Conservation (phyloP, 1,284 basidiomycete genomes). For the Hortiboletus rubellus region DNA sequence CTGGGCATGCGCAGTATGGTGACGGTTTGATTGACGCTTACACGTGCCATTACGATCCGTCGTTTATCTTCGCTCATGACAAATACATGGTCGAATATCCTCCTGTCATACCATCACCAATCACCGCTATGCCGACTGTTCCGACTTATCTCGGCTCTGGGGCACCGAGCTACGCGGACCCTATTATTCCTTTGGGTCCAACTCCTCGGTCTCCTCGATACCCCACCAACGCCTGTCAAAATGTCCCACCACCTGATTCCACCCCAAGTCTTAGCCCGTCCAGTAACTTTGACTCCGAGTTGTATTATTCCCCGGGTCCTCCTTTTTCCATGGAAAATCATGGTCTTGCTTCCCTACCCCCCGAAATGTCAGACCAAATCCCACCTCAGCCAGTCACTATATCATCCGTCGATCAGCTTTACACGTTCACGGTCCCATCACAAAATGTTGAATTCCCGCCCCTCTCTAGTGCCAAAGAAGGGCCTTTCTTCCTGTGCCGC, state of each 20-base stretch:
- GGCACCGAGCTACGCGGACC: background rate
- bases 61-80: background rate
- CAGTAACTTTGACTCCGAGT: background rate
- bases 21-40: slow-evolving; percentile 7
- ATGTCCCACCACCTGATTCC: background rate
- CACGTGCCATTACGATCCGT: background rate
- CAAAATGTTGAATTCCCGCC: slow-evolving; percentile 12
- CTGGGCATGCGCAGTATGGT: background rate
- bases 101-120: background rate
- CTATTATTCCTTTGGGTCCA: background rate
- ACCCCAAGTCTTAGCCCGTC: background rate
- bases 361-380: background rate
- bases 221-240: background rate
- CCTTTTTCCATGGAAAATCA: background rate
- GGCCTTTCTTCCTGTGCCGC: slow-evolving; percentile 20
- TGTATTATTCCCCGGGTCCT: background rate
- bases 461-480: background rate
- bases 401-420: background rate
- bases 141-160: background rate
- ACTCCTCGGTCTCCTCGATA: background rate
- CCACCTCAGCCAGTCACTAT: background rate
- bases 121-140: slow-evolving; percentile 6
- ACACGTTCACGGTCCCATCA: slow-evolving; percentile 10
- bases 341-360: background rate
- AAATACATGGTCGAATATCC: background rate